phyloP scores from a whole-genome alignment of 768 basidiomycete genomes.

The Phaeotremella fagi region DNA sequence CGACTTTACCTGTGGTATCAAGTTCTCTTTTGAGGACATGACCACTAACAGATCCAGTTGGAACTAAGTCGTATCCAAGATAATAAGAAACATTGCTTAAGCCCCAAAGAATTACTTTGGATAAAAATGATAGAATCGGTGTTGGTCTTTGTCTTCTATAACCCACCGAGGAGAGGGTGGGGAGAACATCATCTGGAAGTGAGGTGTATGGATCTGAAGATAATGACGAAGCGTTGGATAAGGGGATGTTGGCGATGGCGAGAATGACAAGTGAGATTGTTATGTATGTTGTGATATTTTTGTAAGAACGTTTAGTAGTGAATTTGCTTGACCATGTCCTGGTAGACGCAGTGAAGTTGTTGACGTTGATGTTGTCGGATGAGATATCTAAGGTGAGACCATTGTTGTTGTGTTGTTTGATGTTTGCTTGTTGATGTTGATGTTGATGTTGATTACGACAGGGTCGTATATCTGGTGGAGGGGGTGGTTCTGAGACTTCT shows the following conservation, averaged over 20 bases:
- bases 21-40: conserved; percentile 8
- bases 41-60: no score
- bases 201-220: conserved; percentile 11
- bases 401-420: conserved; percentile 3
- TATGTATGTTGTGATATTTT: background rate
- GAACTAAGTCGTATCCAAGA: background rate
- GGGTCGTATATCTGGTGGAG: conserved; percentile 37
- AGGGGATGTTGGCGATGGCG: background rate
- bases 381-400: background rate
- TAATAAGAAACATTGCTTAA: background rate
- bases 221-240: background rate
- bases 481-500: conserved; percentile 24
- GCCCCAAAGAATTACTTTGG: conserved; percentile 3
- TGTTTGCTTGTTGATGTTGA: no score
- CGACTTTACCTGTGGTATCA: conserved; percentile 41
- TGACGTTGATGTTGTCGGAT: background rate
- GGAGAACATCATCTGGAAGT: background rate
- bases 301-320: background rate
- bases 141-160: conserved; percentile 2
- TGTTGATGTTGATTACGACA: no score
- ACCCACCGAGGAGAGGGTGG: background rate
- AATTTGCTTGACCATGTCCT: no score
- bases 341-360: background rate
- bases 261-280: background rate
- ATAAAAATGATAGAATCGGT: conserved; percentile 10